A percentile compares a stretch with the other conserved stretches of the same genome.
phyloP scores from a whole-genome alignment of 2,329 filamentous ascomycete genomes.

The Ophiostoma perfectum region DNA sequence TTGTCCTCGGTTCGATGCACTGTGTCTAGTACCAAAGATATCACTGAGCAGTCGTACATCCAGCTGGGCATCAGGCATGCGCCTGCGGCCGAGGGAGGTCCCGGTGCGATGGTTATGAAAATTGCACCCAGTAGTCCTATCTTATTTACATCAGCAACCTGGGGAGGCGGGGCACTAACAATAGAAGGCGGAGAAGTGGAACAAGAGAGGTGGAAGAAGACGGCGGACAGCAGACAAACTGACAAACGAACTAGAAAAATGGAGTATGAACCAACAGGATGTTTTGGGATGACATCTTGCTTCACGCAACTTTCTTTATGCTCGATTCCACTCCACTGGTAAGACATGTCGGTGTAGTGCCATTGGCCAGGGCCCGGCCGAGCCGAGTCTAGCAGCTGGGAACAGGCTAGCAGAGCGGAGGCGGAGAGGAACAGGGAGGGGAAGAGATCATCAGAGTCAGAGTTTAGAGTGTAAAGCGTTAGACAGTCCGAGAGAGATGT shows the following conservation, averaged over 20 bases:
- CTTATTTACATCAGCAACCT: neutral
- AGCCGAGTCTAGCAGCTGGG: neutral
- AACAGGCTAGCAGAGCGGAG: neutral
- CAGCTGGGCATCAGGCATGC: neutral
- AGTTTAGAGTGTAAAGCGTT: neutral
- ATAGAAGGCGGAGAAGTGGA: neutral
- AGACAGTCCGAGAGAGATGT: neutral
- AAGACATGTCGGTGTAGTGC: conserved; percentile 4
- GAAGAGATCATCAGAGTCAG: neutral
- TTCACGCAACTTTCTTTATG: too few relatives aligned
- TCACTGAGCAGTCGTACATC: neutral
- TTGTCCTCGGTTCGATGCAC: neutral
- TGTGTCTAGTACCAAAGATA: neutral
- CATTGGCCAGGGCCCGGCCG: conserved; percentile 11
- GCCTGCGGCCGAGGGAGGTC: neutral
- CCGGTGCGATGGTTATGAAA: neutral
- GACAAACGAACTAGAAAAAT: too few relatives aligned
- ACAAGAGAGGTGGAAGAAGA: neutral
- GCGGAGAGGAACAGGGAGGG: neutral
- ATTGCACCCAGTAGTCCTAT: neutral
- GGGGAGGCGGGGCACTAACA: neutral
- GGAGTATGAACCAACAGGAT: too few relatives aligned
- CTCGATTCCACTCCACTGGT: too few relatives aligned
- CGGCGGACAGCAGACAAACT: too few relatives aligned
- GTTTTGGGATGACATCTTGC: too few relatives aligned